These are phyloP conservation scores for Solanum aculeatissimum DNA, from an alignment of 305 asterid species.

Conservation along the genomic window DNA sequence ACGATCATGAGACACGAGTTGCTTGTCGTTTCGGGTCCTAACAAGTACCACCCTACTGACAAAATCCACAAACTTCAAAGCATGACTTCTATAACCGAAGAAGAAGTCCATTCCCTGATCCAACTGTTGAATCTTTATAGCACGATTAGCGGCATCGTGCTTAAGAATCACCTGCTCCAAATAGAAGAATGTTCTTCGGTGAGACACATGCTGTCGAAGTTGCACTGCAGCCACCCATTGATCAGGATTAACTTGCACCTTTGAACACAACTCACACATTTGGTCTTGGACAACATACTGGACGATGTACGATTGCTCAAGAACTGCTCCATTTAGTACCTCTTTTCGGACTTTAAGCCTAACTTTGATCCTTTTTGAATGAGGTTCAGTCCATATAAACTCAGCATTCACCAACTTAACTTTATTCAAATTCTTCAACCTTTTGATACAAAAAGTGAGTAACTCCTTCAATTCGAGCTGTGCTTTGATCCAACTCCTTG, in stretches of 20 bases:
- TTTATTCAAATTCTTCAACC: conserved; percentile 36
- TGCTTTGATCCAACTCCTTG: conserved; percentile 49
- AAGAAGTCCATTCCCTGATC: conserved; percentile 67
- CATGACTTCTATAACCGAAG: conserved; percentile 55
- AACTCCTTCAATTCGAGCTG: conserved; percentile 48
- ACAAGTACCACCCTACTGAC: conserved; percentile 47
- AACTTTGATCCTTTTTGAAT: conserved; percentile 43
- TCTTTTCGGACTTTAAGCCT: conserved; percentile 41
- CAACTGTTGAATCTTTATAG: conserved; percentile 62
- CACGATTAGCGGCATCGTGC: conserved; percentile 35
- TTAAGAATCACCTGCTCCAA: conserved; percentile 20
- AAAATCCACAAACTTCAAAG: conserved; percentile 56
- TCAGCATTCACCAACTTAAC: conserved; percentile 40
- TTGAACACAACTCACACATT: conserved; percentile 45
- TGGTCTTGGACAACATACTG: conserved; percentile 49
- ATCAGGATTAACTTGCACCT: conserved; percentile 48
- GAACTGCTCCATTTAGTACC: conserved; percentile 41
- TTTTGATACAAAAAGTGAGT: conserved; percentile 44
- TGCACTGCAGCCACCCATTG: conserved; percentile 84
- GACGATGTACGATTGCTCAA: conserved; percentile 33
- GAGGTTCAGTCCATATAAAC: conserved; percentile 22
- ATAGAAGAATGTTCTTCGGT: conserved; percentile 53
- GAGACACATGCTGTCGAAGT: conserved; percentile 63
- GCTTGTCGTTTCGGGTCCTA: conserved; percentile 43
- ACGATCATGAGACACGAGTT: conserved; percentile 2